Evolutionary conservation across 2,329 filamentous ascomycete species (phyloP).

Genomic region (Lithohypha guttulata): DNA sequence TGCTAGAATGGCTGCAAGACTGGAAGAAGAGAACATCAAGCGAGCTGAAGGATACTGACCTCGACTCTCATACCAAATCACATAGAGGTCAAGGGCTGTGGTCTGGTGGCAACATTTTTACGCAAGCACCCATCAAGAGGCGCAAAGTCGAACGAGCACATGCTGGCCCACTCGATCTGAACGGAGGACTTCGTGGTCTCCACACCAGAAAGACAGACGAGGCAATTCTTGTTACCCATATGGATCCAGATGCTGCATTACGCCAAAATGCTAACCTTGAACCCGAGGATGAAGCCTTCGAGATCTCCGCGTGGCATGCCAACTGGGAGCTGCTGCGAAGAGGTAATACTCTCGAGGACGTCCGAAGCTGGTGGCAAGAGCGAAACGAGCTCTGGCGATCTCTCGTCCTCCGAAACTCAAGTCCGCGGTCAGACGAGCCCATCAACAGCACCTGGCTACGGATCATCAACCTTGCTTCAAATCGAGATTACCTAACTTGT

Average conservation of each 20-base stretch:
- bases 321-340: slow-evolving; percentile 86
- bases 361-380: slow-evolving; percentile 77
- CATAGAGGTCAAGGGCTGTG: slow-evolving; percentile 67
- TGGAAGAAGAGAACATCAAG: slow-evolving; percentile 57
- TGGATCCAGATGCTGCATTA: slow-evolving; percentile 83
- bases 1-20: slow-evolving; percentile 73
- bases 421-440: slow-evolving; percentile 28
- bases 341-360: slow-evolving; percentile 61
- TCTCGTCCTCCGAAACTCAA: slow-evolving; percentile 60
- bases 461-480: slow-evolving; percentile 19
- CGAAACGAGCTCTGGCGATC: slow-evolving; percentile 84
- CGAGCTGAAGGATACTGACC: slow-evolving; percentile 63
- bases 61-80: slow-evolving; percentile 63
- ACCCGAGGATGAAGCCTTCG: slow-evolving; percentile 74
- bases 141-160: slow-evolving; percentile 68
- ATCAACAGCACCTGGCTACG: slow-evolving; percentile 25
- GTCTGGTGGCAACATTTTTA: slow-evolving; percentile 85
- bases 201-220: slow-evolving; percentile 38
- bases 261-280: slow-evolving; percentile 69
- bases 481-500: slow-evolving; percentile 15
- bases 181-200: slow-evolving; percentile 40
- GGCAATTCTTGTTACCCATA: slow-evolving; percentile 64
- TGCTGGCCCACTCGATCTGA: slow-evolving; percentile 54
- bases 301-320: slow-evolving; percentile 84
- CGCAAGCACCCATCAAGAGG: slow-evolving; percentile 77